These are phyloP conservation scores for Adenanthera pavonina DNA, from an alignment of 306 rosid species.

Conservation along the genomic window DNA sequence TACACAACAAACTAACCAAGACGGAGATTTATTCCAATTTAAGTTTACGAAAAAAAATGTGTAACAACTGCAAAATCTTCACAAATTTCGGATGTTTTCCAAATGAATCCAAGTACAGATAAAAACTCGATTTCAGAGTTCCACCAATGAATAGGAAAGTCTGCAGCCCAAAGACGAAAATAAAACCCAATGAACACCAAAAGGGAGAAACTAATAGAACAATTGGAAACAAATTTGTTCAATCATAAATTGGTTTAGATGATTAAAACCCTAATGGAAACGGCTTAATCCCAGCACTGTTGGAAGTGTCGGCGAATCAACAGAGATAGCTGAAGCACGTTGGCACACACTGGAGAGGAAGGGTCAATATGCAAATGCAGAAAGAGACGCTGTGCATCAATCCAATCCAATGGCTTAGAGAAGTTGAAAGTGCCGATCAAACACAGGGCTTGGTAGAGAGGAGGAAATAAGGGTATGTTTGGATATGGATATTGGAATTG, in stretches of 20 bases:
- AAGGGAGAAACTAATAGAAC: constrained; percentile 4
- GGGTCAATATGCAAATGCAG: constrained; percentile 41
- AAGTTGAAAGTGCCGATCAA: constrained; percentile 60
- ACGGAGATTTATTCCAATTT: constrained; percentile 30
- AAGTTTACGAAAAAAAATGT: not conserved
- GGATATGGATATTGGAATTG: constrained; percentile 54
- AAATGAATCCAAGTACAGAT: constrained; percentile 37
- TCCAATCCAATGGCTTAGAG: constrained; percentile 36
- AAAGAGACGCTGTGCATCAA: constrained; percentile 42
- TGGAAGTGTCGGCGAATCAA: constrained; percentile 63
- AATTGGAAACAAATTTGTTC: constrained; percentile 22
- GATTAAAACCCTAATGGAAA: constrained; percentile 59
- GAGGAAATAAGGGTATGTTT: constrained; percentile 41
- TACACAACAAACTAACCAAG: constrained; percentile 38
- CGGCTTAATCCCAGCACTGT: constrained; percentile 51
- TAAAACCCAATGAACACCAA: constrained; percentile 52
- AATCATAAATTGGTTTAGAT: constrained; percentile 38
- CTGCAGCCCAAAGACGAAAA: constrained; percentile 24
- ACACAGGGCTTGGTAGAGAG: constrained; percentile 52
- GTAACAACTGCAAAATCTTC: constrained; percentile 28
- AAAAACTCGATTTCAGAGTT: constrained; percentile 24
- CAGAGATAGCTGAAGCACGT: constrained; percentile 34
- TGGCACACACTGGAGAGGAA: constrained; percentile 28
- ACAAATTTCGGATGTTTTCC: constrained; percentile 32
- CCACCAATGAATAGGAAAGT: not conserved